These are phyloP conservation scores for Leishmania turanica DNA, from an alignment of 208 protist genomes.

Conservation along the genomic window DNA sequence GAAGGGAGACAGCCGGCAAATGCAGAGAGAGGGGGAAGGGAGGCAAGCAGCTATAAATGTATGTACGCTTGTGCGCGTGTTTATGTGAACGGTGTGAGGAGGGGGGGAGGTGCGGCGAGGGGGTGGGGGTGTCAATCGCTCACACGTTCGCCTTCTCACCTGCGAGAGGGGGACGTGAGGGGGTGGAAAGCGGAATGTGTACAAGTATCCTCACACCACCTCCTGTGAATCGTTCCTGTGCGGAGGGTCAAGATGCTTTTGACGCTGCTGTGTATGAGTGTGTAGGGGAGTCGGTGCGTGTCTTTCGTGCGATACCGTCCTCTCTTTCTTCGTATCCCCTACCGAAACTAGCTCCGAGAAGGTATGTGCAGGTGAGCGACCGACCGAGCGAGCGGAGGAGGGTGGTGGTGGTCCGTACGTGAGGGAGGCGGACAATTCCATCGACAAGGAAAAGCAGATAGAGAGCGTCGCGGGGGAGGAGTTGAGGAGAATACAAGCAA, in stretches of 20 bases:
- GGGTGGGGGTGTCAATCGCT: background rate
- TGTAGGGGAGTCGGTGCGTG: background rate
- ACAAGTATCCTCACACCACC: background rate
- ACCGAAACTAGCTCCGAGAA: background rate
- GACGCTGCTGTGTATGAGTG: background rate
- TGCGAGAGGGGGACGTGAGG: background rate
- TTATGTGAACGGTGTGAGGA: background rate
- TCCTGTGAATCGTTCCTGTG: background rate
- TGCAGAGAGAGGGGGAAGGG: background rate
- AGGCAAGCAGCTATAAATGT: background rate
- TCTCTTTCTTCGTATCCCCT: background rate
- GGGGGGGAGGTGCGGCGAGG: background rate
- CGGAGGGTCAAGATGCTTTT: background rate
- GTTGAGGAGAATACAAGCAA: background rate
- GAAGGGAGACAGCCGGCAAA: background rate
- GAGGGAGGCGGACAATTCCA: background rate
- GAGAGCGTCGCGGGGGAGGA: background rate
- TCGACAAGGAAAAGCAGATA: background rate
- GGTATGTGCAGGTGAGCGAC: background rate
- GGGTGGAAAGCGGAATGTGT: background rate
- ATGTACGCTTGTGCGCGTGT: background rate
- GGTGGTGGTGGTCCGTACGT: background rate
- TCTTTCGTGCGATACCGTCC: background rate
- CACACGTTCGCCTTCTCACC: background rate
- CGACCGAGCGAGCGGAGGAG: background rate